These are phyloP conservation scores for Talaromyces sp. DNA, from an alignment of 2,329 filamentous ascomycete genomes.

Conservation along the genomic window DNA sequence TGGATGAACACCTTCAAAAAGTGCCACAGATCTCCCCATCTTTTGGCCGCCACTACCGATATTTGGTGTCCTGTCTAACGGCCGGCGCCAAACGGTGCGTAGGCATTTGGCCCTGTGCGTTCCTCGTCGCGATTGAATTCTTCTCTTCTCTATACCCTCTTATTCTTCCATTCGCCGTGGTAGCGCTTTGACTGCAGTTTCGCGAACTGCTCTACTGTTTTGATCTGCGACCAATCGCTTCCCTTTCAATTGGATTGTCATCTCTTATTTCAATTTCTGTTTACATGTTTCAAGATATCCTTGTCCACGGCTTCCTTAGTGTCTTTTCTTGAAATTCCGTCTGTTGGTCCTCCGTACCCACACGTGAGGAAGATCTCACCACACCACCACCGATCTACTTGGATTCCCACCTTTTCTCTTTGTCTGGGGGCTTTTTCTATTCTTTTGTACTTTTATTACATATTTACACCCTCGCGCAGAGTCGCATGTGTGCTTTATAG, in stretches of 20 bases:
- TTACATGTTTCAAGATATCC: not conserved
- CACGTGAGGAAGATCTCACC: not conserved
- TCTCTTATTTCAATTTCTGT: not conserved
- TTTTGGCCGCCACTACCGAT: conserved; percentile 47
- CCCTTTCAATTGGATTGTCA: conserved; percentile 3
- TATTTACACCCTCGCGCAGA: conserved; percentile 32
- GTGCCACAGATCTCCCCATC: conserved; percentile 31
- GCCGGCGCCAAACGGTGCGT: conserved; percentile 49
- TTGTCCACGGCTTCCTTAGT: not conserved
- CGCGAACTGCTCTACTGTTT: not conserved
- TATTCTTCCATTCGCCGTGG: not conserved
- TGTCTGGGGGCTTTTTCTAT: conserved; percentile 10
- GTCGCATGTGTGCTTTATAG: conserved; percentile 42
- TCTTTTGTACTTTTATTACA: conserved; percentile 11
- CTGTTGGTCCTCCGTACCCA: conserved; percentile 3
- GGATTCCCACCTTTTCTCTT: conserved; percentile 6
- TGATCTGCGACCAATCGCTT: not conserved
- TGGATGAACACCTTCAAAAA: conserved; percentile 20
- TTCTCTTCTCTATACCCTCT: conserved; percentile 12
- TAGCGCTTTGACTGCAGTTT: conserved; percentile 5
- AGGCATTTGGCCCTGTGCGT: conserved; percentile 40
- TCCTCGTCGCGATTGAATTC: conserved; percentile 8
- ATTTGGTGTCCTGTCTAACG: conserved; percentile 48
- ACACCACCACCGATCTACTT: conserved; percentile 7
- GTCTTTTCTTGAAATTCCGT: not conserved